phyloP scores from a whole-genome alignment of 2,329 filamentous ascomycete genomes.

The Chaetomiaceae sp. region DNA sequence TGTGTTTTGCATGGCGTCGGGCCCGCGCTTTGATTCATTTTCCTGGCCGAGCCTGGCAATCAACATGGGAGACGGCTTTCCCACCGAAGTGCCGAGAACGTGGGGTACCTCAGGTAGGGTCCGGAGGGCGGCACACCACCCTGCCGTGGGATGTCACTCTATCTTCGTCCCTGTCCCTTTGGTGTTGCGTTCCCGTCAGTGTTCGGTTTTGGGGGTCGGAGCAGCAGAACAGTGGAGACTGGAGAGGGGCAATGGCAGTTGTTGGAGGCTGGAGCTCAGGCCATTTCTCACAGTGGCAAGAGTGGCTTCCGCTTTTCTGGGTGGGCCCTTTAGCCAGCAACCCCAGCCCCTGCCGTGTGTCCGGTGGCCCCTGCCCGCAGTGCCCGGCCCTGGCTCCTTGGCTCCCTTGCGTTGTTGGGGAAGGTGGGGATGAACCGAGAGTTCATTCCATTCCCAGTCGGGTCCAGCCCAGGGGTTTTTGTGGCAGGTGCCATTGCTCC shows the following conservation, averaged over 20 bases:
- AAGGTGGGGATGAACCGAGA: conserved; percentile 2
- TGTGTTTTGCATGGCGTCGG: conserved; percentile 6
- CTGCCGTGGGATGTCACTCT: not conserved
- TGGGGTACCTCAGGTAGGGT: not conserved
- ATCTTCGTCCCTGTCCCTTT: not conserved
- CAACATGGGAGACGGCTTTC: conserved; percentile 7
- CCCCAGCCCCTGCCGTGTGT: conserved; percentile 2
- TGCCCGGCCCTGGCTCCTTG: not conserved
- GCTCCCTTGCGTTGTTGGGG: not conserved
- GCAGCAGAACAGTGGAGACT: not conserved
- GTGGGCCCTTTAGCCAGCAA: conserved; percentile 10
- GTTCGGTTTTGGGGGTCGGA: not conserved
- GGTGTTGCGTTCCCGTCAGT: not conserved
- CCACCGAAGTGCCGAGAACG: conserved; percentile 13
- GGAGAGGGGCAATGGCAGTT: not conserved
- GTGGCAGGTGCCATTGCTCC: not conserved
- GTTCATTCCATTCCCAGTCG: no score
- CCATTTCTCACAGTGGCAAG: no score
- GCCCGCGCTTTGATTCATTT: conserved; percentile 12
- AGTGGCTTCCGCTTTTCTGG: conserved; percentile 3
- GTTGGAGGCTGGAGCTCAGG: no score
- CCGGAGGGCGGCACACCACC: not conserved
- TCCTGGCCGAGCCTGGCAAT: conserved; percentile 10
- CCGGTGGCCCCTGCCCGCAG: not conserved
- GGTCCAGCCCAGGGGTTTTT: not conserved